Conservation (phyloP, 345 rosid genomes). For the Angophora floribunda region DNA sequence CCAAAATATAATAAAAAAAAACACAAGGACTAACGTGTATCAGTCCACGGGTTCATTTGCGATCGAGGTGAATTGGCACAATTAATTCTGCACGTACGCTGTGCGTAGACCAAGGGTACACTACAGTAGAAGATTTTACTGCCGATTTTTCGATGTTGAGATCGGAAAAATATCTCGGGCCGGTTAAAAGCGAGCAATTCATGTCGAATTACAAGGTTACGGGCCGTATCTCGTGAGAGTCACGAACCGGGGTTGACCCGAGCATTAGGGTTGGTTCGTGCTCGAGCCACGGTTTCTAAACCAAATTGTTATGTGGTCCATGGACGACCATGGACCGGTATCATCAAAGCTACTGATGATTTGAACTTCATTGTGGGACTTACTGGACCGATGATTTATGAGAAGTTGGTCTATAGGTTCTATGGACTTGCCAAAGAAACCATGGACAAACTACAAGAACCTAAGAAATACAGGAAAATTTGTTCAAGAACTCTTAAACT, state of each 20-base stretch:
- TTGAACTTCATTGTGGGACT: neutral
- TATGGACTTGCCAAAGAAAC: neutral
- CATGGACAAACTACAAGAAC: neutral
- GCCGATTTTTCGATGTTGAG: neutral
- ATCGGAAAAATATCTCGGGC: neutral
- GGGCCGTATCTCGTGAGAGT: neutral
- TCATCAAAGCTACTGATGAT: neutral
- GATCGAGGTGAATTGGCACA: neutral
- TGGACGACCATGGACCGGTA: neutral
- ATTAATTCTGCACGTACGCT: neutral
- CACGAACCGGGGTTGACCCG: neutral
- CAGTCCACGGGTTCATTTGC: neutral
- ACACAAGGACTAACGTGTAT: neutral
- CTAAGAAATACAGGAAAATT: neutral
- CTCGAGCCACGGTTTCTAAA: neutral
- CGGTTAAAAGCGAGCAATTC: neutral
- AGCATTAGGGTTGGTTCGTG: neutral
- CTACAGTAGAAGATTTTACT: neutral
- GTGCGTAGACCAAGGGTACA: neutral
- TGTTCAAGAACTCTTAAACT: too few species aligned
- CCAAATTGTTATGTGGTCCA: neutral
- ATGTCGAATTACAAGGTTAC: neutral
- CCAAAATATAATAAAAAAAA: too few species aligned
- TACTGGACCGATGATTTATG: fast-evolving
- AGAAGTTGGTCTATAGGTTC: neutral